These are phyloP conservation scores for Skeletonema grethae DNA, from an alignment of 108 stramenopile genomes.

Conservation along the genomic window DNA sequence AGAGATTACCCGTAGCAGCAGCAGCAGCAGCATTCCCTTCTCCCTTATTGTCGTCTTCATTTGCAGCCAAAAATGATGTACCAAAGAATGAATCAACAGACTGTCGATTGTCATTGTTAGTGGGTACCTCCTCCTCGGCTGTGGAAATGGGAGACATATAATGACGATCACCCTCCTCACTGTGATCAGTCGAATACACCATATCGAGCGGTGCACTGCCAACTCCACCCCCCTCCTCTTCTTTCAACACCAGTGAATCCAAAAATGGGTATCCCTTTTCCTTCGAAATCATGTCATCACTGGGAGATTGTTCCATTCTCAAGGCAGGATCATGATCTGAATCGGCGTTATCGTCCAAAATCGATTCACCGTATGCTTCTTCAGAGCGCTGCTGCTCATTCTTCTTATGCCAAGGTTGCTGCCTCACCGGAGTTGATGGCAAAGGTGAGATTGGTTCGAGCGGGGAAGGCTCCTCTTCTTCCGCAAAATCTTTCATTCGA, in stretches of 20 bases:
- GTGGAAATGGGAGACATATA: not conserved
- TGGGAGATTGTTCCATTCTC: not conserved
- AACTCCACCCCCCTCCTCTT: not conserved
- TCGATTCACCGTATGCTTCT: slow-evolving; percentile 1
- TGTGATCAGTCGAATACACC: slow-evolving; percentile 1
- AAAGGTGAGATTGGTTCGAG: not conserved
- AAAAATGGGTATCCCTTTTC: slow-evolving; percentile 1
- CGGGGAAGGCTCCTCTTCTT: slow-evolving; percentile 1
- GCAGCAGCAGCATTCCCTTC: not conserved
- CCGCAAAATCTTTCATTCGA: slow-evolving; percentile 6
- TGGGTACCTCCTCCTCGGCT: not conserved
- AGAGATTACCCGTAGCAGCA: slow-evolving; percentile 6
- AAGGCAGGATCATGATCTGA: not conserved
- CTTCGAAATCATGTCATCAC: slow-evolving; percentile 1
- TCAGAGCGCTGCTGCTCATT: not conserved
- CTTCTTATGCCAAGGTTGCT: slow-evolving; percentile 7
- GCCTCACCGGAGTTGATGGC: not conserved
- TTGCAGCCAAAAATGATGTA: slow-evolving; percentile 4
- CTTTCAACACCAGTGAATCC: not conserved
- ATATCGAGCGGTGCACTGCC: not conserved
- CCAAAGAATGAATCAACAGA: slow-evolving; percentile 14
- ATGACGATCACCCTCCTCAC: slow-evolving; percentile 1
- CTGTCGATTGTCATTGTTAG: not conserved
- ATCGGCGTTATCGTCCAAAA: slow-evolving; percentile 1
- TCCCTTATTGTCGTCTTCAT: slow-evolving; percentile 1